Base-by-base conservation (phyloP, 2,329 filamentous ascomycete species). In the Fusarium devonianum region DNA sequence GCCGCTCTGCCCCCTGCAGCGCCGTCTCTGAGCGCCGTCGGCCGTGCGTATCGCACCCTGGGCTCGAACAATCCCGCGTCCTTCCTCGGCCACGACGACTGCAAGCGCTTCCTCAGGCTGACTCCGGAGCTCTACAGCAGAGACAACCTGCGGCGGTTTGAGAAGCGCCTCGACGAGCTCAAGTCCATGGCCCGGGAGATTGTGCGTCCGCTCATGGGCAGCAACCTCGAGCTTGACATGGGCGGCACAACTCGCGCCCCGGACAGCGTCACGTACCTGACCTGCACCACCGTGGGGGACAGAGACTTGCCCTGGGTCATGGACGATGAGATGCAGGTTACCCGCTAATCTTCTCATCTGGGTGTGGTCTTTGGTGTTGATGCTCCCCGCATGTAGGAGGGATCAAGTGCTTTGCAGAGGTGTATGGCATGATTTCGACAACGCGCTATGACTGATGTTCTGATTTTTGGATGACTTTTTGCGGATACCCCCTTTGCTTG, bases 101-200 rank as follows among this genome's bases (percentile, higher is more conserved):
- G 93, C 68, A 97, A 96, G 72, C 84, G 85, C 16, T 97, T 97
- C 65, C 80, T 97, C 41, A 95, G 96, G 69, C 76, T 93, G 16
- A 87, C 84, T 9, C 88, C 90, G 0, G 88, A 94, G 14, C 73
- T 93, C 7, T 96, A 97, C 73, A 90, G 83, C 33, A 82, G 92
- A 13, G 92, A 97, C n/a, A 93, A 90, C 55, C 72, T 97, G 37
- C 84, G 87, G 53, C 80, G 89, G 4, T 96, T 97, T 62, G 93
- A 97, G 75, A 85, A 89, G 65, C 82, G 91, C 46, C 81, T 97
- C 60, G 91, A 96, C 50, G 92, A 97, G 75, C 78, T 97, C 44
- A 97, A 96, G 75, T 81, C 82, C 46, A 81, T 93, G 67, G 93
- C 92, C 6, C 80, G 89, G 42, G 90, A 96, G 65, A 79, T 88